Conservation (phyloP, 768 basidiomycete genomes). For the Auriscalpium microsporum region DNA sequence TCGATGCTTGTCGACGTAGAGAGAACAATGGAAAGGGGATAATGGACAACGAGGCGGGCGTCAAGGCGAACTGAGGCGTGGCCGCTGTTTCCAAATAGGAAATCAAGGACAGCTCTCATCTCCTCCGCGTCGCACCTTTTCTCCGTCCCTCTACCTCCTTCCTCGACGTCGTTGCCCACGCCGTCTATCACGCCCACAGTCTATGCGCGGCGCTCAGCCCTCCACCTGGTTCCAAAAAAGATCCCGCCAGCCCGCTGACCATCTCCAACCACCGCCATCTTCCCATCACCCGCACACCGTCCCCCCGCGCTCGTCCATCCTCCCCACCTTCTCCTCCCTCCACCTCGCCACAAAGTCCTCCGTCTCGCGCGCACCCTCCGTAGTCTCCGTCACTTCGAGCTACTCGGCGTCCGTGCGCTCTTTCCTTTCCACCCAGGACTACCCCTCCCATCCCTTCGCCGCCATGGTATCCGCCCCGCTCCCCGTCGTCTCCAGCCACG, state of each 20-base stretch:
- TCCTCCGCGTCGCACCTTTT: background rate
- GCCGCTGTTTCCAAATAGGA: background rate
- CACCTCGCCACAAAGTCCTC: background rate
- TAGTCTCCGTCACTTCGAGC: background rate
- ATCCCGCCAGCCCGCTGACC: background rate
- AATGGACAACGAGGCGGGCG: background rate
- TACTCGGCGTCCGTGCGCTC: conserved; percentile 22
- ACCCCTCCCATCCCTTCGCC: conserved; percentile 42
- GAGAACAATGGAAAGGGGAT: too few relatives aligned
- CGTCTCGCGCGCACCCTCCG: conserved; percentile 1
- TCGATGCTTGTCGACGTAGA: too few relatives aligned
- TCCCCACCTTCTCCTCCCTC: conserved; percentile 2
- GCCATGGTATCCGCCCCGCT: conserved; percentile 55
- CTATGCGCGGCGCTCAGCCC: conserved; percentile 13
- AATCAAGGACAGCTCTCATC: background rate
- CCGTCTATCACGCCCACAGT: background rate
- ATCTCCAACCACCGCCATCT: background rate
- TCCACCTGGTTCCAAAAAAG: conserved; percentile 15
- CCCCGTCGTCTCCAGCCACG: conserved; percentile 64
- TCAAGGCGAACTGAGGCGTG: background rate
- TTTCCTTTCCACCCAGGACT: conserved; percentile 15
- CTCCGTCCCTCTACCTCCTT: background rate
- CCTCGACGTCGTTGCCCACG: background rate
- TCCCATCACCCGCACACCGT: background rate
- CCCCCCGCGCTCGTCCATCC: background rate